Base-by-base conservation (phyloP, 2,329 filamentous ascomycete species). In the Sordariomycetes sp. region DNA sequence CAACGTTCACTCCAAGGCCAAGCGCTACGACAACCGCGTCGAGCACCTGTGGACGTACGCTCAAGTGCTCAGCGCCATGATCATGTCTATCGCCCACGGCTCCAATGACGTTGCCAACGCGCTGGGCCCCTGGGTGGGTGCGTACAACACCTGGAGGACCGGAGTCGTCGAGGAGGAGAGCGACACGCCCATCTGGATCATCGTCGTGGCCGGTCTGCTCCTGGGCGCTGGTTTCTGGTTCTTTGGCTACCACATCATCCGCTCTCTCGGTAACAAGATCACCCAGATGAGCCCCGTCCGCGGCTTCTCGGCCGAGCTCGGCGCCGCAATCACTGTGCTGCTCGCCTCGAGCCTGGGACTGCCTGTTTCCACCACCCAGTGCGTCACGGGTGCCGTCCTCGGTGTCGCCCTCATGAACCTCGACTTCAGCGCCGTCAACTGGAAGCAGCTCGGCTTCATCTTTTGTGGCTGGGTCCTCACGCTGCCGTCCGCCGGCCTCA, bases 71-170 rank as follows among this genome's bases (percentile, higher is more conserved):
- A 75, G 75, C 5, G 75, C 76, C 8, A 68, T 69, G 42, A 73
- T 74, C 21, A 70, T 74, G 11, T 78, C 74, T 4, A 79, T 81
- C 41, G 70, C 71, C 3, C 76, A 82, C 56, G 77, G 78, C 16
- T 74, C 75, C 43, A 82, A 82, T 51, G 77, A 82, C 39, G 71
- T 82, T 15, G 63, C 71, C 45, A 81, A 69, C 48, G 73, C 75
- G 18, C 67, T 78, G 34, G 75, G 75, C 1, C 77, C 76, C 1
- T 79, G 72, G 47, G 72, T 76, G 3, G 70, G 72, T 33, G 72
- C 81, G 45, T 82, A 66, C 55, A 58, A 71, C 39, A 70, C 78
- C 41, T 82, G 74, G 71, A 46, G 57, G 21, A 64, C 59, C 0
- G 72, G 69, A 3, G 48, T 46, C 0, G 49, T 75, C 2, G 46